Evolutionary conservation across 169 alveolate species (phyloP).

Genomic region (Ichthyophthirius multifiliis): DNA sequence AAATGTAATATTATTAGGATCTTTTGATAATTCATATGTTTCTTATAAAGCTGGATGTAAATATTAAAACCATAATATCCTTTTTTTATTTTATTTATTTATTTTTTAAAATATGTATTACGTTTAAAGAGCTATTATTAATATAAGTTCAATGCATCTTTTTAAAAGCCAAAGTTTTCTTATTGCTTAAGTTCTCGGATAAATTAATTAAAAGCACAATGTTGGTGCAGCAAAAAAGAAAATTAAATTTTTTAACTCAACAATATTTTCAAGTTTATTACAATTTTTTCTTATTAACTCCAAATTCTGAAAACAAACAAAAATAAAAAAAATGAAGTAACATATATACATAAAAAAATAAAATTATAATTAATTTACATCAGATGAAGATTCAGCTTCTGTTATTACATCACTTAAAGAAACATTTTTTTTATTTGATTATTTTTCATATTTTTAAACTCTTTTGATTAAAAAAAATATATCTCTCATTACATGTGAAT

Average conservation of each 20-base stretch:
- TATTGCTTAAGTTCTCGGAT: conserved; percentile 18
- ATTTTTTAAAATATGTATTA: not conserved
- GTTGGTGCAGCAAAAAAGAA: conserved; percentile 45
- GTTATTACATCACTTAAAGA: conserved; percentile 2
- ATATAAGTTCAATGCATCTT: conserved; percentile 20
- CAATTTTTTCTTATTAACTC: not conserved
- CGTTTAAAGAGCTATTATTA: not conserved
- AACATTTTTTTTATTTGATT: conserved; percentile 5
- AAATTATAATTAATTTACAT: not conserved
- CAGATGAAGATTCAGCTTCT: conserved; percentile 16
- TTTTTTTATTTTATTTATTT: not conserved
- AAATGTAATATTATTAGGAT: not conserved
- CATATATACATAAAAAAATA: too few relatives aligned
- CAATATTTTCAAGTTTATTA: not conserved
- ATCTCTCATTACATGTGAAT: conserved; percentile 35
- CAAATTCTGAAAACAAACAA: not conserved
- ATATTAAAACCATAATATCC: conserved; percentile 16
- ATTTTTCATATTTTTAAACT: not conserved
- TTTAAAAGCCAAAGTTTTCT: conserved; percentile 32
- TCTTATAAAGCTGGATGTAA: conserved; percentile 14
- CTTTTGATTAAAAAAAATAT: conserved; percentile 1
- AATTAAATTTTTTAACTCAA: conserved; percentile 25
- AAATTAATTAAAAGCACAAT: conserved; percentile 25
- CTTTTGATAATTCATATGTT: conserved; percentile 9
- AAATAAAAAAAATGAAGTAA: not conserved